Conservation (phyloP, 495 filamentous ascomycete species). For the Podospora australis region DNA sequence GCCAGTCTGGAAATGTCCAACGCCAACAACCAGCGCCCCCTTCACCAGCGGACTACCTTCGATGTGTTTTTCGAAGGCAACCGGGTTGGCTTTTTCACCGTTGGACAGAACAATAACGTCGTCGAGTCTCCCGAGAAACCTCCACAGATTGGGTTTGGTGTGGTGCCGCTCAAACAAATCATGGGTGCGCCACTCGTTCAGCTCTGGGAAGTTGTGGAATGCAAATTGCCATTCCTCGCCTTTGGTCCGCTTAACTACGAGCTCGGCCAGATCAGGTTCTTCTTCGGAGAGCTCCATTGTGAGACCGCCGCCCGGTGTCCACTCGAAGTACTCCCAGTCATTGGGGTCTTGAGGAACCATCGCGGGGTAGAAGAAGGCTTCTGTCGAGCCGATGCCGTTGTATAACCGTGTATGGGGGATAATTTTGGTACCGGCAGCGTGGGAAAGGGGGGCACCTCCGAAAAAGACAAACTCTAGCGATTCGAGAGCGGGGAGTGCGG, state of each 20-base stretch:
- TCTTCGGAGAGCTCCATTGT: not conserved
- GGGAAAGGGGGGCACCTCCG: not conserved
- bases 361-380: not conserved
- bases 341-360: not conserved
- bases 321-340: constrained; percentile 1
- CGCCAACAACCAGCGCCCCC: constrained; percentile 56
- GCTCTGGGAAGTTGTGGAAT: not conserved
- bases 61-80: constrained; percentile 53
- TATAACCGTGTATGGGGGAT: not conserved
- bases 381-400: not conserved
- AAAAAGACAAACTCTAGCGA: not conserved
- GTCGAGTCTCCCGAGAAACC: constrained; percentile 56
- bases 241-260: not conserved
- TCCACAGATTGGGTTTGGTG: constrained; percentile 53
- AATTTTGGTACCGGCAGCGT: not conserved
- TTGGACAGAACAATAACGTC: constrained; percentile 58
- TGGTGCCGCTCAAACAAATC: constrained; percentile 62
- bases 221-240: not conserved
- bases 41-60: constrained; percentile 43
- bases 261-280: not conserved
- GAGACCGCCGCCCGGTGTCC: not conserved
- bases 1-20: constrained; percentile 44
- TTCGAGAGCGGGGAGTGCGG: not conserved
- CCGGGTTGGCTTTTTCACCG: constrained; percentile 65
- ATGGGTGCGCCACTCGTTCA: constrained; percentile 23